These are phyloP conservation scores for Claviceps spartinae DNA, from an alignment of 2,329 filamentous ascomycete species.

Conservation along the genomic window DNA sequence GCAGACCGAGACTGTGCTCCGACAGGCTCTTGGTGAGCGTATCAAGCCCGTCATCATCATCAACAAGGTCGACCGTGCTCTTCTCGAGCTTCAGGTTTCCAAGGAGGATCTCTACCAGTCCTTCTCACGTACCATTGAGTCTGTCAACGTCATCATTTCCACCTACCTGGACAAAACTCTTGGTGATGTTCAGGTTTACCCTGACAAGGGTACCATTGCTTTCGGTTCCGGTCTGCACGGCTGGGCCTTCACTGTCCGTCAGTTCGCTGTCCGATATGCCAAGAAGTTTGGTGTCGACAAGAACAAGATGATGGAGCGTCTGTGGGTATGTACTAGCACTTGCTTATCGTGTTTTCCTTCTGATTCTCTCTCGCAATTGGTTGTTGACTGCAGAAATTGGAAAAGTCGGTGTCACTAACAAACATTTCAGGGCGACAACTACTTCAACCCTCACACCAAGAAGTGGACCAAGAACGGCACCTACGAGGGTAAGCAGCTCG, in stretches of 20 bases:
- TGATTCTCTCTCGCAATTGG: too few relatives aligned
- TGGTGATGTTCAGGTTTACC: conserved; percentile 97
- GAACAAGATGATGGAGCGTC: conserved; percentile 99
- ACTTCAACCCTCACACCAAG: conserved; percentile 99
- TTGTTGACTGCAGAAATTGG: neutral
- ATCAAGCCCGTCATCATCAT: conserved; percentile 99
- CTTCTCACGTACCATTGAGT: conserved; percentile 98
- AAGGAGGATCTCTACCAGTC: conserved; percentile 99
- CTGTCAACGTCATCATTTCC: conserved; percentile 98
- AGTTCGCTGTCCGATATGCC: conserved; percentile 90
- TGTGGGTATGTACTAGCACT: conserved; percentile 55
- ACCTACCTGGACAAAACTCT: conserved; percentile 96
- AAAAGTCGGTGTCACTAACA: conserved; percentile 8
- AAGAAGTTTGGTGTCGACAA: conserved; percentile 99
- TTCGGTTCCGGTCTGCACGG: conserved; percentile 99
- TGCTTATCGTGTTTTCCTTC: neutral
- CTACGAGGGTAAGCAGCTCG: conserved; percentile 74
- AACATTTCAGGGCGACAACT: conserved; percentile 65
- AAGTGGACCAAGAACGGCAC: conserved; percentile 91
- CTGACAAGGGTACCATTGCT: conserved; percentile 91
- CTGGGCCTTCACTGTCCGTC: conserved; percentile 98
- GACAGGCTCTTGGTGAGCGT: conserved; percentile 97
- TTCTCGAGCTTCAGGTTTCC: conserved; percentile 94
- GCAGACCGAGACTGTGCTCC: conserved; percentile 98
- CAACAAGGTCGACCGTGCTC: conserved; percentile 99